Percentiles rank a stretch among this genome's conserved stretches.
Conservation (phyloP, 2,329 filamentous ascomycete genomes). For the Xylariaceae sp. region DNA sequence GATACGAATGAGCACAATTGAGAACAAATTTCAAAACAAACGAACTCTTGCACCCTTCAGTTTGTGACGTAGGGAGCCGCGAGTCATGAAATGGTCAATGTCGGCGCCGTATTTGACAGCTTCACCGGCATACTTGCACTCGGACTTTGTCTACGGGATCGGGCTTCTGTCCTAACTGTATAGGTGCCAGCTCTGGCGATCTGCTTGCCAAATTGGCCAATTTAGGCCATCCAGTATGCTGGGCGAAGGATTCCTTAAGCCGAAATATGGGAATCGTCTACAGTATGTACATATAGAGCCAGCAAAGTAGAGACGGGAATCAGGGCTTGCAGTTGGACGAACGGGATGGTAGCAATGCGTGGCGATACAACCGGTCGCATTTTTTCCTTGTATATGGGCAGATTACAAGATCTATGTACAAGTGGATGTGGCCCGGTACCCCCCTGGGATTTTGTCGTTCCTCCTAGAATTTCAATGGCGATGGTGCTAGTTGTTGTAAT, state of each 20-base stretch:
- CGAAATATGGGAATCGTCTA: not conserved
- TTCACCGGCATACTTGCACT: too few species aligned
- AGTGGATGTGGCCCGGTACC: constrained; percentile 15
- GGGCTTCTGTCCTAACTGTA: too few species aligned
- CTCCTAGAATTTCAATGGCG: constrained; percentile 45
- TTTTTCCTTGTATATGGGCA: constrained; percentile 18
- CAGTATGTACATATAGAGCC: not conserved
- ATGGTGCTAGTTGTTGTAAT: constrained; percentile 41
- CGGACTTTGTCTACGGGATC: not conserved
- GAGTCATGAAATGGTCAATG: not conserved
- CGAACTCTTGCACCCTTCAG: not conserved
- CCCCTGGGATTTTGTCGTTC: constrained; percentile 3
- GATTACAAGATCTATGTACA: constrained; percentile 37
- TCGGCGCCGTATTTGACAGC: not conserved
- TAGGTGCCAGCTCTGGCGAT: too few species aligned
- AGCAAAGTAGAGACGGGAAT: not conserved
- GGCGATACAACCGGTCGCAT: constrained; percentile 1
- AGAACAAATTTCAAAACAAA: constrained; percentile 38
- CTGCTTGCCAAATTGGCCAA: too few species aligned
- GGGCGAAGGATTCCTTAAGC: not conserved
- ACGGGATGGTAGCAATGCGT: not conserved
- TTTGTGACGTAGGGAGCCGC: not conserved
- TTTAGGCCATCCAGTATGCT: too few species aligned
- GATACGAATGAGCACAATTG: constrained; percentile 59
- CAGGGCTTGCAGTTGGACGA: not conserved